Base-by-base conservation (phyloP, 352 stramenopile genomes). In the Elongisporangium anandrum region DNA sequence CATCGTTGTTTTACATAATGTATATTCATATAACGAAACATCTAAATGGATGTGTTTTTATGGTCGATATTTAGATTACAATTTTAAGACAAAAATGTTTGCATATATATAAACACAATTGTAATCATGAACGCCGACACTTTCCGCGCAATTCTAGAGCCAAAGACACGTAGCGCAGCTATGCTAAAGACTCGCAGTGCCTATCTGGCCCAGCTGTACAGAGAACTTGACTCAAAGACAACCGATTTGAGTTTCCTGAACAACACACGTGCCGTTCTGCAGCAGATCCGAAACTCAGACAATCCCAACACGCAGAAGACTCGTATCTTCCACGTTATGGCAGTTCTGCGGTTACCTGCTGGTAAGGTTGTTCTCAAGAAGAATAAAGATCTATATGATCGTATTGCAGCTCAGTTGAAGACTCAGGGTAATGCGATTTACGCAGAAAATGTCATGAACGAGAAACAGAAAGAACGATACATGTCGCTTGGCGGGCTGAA, bases 231-330 rank as follows among this genome's bases (percentile, higher is more conserved):
- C 16, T 12, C 57, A 39, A 51, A 55, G 24, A 34, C 24, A 34
- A 34, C 24, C 50, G 57, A 62, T 56, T 21, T 62, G n/a, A 52
- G 26, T 26, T 56, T 62, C 29, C 20, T 62, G 4, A 62, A 62
- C 38, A 47, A 62, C 29, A 62, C 49, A 22, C 22, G 50, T 29
- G 17, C 24, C 6, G 57, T 62, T 24, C 48, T 62, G n/a, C 17
- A 52, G 20, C 13, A 34, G 29, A 52, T 63, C 17, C 10, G 39
- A 54, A 57, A 49, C 39, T 54, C 19, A 19, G 50, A 63, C 19
- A 57, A 63, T 19, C 8, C 23, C 24, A 34, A 34, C 24, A 34
- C 24, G 24, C 24, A 34, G 24, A 34, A 34, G 24, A 34, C 24
- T 34, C 26, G 57, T 39, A 56, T 61, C 17, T 61, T 61, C 20